Conservation (phyloP, 2,329 filamentous ascomycete species). For the Apiospora arundinis region DNA sequence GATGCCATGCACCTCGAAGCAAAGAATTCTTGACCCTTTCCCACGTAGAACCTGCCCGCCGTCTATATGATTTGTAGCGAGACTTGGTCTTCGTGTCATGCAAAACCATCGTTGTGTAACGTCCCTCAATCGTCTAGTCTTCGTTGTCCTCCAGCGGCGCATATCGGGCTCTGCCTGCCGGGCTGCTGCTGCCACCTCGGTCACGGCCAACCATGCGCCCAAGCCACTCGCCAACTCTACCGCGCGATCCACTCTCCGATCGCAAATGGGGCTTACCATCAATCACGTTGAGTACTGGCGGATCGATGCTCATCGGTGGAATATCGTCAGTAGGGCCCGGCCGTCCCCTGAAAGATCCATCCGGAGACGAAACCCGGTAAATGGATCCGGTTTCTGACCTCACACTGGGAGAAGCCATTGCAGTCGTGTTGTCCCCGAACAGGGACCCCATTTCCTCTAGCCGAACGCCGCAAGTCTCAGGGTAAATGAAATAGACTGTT, state of each 20-base stretch:
- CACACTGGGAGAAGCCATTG: constrained; percentile 77
- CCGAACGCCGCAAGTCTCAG: constrained; percentile 93
- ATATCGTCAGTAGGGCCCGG: constrained; percentile 71
- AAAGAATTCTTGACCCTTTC: not conserved
- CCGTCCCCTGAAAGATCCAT: constrained; percentile 72
- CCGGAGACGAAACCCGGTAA: constrained; percentile 78
- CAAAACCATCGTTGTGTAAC: constrained; percentile 16
- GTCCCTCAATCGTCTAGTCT: constrained; percentile 24
- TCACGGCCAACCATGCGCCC: constrained; percentile 47
- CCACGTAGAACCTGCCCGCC: constrained; percentile 7
- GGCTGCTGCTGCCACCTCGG: constrained; percentile 41
- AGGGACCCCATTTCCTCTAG: constrained; percentile 96
- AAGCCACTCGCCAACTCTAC: constrained; percentile 57
- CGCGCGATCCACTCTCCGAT: constrained; percentile 41
- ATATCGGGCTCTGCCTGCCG: constrained; percentile 45
- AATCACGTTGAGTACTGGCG: constrained; percentile 66
- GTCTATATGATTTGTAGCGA: constrained; percentile 22
- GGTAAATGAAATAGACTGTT: constrained; percentile 94
- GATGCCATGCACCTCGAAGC: not conserved
- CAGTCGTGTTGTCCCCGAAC: constrained; percentile 91
- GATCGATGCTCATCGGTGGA: constrained; percentile 82
- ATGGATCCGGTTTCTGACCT: constrained; percentile 81
- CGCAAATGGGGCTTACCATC: constrained; percentile 49
- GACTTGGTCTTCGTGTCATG: constrained; percentile 17
- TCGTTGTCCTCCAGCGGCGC: constrained; percentile 49